Base-by-base conservation (phyloP, 73 alveolate genomes). In the Effrenium voratum region DNA sequence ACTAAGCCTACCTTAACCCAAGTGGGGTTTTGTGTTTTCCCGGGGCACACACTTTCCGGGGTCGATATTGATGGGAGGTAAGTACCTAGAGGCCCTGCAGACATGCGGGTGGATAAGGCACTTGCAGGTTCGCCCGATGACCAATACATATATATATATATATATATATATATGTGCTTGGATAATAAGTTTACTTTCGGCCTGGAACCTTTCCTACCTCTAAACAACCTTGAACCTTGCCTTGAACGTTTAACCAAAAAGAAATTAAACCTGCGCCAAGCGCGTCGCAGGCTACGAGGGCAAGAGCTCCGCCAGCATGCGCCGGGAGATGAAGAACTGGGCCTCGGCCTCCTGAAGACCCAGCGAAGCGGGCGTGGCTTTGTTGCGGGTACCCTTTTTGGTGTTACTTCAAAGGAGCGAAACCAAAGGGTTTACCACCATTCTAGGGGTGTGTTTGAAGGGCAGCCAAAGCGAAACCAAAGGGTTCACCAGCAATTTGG, bases 241-340 rank as follows among this genome's bases (percentile, higher is more conserved):
- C 75, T 28, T 60, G 30, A 0, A 60, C 44, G 41, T 40, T 28
- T 0, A 63, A 63, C 77, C 77, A 13, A 1, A 12, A 5, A 60
- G 41, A n/a, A n/a, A n/a, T 60, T 24, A 60, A 55, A 19, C n/a
- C n/a, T n/a, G n/a, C n/a, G n/a, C n/a, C 34, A 57, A 57, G 72
- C 72, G 19, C 32, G 41, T 19, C 77, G 30, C 40, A 87, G 95
- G 95, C 28, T 87, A 87, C 46, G 83, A 76, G 13, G 84, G 68
- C 28, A 40, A 44, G 84, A 60, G 84, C 10, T 59, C 66, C 2
- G 95, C 95, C 82, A 87, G 95, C 70, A 87, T 87, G 95, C 68
- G 68, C 36, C 95, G 85, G 19, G 95, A 87, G 50, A 87, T 87
- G 84, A 87, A 87, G 72, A 87, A 87, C 70, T 87, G 95, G 95